Evolutionary conservation across 306 rosid species (phyloP).

Genomic region (Oxytropis ochrocephala): DNA sequence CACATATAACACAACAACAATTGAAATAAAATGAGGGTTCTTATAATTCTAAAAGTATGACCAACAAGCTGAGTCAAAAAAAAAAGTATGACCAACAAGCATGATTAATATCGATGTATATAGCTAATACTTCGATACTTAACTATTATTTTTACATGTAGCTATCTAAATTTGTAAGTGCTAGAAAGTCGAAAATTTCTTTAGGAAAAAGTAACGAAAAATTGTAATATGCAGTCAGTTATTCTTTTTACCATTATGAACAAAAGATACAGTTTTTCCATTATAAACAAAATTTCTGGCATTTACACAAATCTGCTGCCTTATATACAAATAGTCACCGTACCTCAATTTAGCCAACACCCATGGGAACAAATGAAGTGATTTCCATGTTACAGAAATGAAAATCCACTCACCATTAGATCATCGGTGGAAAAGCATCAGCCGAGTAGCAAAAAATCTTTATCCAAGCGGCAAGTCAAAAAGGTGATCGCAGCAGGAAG

Average conservation of each 20-base stretch:
- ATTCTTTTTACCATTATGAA: background rate
- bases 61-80: no score
- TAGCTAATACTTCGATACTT: no score
- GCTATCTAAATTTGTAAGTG: no score
- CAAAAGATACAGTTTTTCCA: background rate
- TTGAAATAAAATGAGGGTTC: no score
- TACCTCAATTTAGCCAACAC: constrained; percentile 6
- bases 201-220: background rate
- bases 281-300: constrained; percentile 8
- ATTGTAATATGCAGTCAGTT: background rate
- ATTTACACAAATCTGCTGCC: constrained; percentile 15
- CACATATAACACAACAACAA: no score
- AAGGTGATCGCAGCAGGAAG: background rate
- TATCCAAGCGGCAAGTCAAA: background rate
- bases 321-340: background rate
- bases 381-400: constrained; percentile 1
- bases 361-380: background rate
- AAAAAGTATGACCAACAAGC: no score
- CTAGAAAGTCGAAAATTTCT: background rate
- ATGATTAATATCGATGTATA: no score
- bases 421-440: background rate
- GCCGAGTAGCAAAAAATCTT: constrained; percentile 7
- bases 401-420: constrained; percentile 1
- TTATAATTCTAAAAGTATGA: no score
- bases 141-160: no score